These are phyloP conservation scores for Pythium phragmitis DNA, from an alignment of 352 stramenopile genomes.

Conservation along the genomic window DNA sequence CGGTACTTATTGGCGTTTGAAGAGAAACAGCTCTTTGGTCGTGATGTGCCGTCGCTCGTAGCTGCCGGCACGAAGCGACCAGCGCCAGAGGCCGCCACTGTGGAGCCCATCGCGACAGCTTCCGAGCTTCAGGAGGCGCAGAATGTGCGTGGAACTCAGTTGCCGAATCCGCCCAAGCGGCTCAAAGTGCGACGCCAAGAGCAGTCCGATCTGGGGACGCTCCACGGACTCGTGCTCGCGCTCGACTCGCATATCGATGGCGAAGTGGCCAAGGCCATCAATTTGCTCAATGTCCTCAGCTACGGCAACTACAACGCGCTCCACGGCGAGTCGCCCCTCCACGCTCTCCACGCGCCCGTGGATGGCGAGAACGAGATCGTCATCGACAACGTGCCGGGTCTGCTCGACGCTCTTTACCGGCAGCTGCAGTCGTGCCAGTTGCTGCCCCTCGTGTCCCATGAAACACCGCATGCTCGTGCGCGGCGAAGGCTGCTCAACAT, in stretches of 20 bases:
- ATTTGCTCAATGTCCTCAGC: slow-evolving; percentile 71
- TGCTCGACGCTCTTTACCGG: slow-evolving; percentile 74
- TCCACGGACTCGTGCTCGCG: slow-evolving; percentile 70
- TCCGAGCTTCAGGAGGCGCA: slow-evolving; percentile 68
- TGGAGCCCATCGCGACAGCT: slow-evolving; percentile 53
- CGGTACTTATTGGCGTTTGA: slow-evolving; percentile 63
- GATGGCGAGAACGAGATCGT: slow-evolving; percentile 69
- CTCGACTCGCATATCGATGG: slow-evolving; percentile 61
- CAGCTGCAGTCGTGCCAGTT: slow-evolving; percentile 58
- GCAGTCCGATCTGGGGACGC: slow-evolving; percentile 48
- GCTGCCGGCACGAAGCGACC: slow-evolving; percentile 34
- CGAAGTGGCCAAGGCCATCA: slow-evolving; percentile 59
- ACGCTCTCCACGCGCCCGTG: slow-evolving; percentile 17
- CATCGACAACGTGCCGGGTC: slow-evolving; percentile 62
- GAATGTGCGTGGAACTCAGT: slow-evolving; percentile 56
- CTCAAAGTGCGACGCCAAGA: slow-evolving; percentile 61
- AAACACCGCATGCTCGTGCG: background rate
- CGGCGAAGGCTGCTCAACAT: slow-evolving; percentile 50
- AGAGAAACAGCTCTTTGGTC: slow-evolving; percentile 74
- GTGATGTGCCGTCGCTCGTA: slow-evolving; percentile 38
- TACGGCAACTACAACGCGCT: slow-evolving; percentile 49
- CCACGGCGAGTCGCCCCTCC: slow-evolving; percentile 16
- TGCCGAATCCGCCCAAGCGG: slow-evolving; percentile 60
- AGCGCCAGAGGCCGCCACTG: slow-evolving; percentile 17
- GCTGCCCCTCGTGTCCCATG: slow-evolving; percentile 35